Percentiles rank a stretch among this genome's conserved stretches.
Evolutionary conservation across 2,329 filamentous ascomycete species (phyloP).

Genomic region (Keithomyces neogunnii): DNA sequence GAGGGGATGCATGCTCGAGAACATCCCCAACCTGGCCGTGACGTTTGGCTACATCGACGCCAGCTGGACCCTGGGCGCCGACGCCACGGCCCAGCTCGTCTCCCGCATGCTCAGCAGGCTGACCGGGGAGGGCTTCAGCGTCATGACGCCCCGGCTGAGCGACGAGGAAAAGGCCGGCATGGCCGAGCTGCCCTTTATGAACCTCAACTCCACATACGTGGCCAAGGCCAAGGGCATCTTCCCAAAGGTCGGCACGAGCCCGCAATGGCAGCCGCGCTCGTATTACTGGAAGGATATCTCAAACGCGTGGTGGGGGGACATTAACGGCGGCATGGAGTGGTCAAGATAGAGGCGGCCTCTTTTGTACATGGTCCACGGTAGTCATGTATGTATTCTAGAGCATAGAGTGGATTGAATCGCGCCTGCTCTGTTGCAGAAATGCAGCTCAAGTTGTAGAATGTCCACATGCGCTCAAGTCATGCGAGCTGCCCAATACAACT

Average conservation of each 20-base stretch:
- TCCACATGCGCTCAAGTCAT: too few species aligned
- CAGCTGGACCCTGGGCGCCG: conserved; percentile 54
- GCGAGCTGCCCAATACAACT: too few species aligned
- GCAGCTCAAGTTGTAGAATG: too few species aligned
- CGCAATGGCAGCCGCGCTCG: conserved; percentile 5
- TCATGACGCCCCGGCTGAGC: conserved; percentile 1
- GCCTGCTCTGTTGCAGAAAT: too few species aligned
- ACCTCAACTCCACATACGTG: conserved; percentile 6
- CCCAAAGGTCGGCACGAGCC: conserved; percentile 2
- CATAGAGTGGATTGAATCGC: too few species aligned
- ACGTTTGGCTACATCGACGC: conserved; percentile 52
- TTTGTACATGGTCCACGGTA: too few species aligned
- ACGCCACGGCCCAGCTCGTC: conserved; percentile 20
- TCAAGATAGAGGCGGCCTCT: background rate
- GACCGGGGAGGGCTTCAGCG: background rate
- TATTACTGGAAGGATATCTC: conserved; percentile 8
- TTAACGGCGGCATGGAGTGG: conserved; percentile 3
- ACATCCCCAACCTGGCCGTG: conserved; percentile 51
- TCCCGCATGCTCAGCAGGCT: conserved; percentile 1
- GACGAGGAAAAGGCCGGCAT: conserved; percentile 2
- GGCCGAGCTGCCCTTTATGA: conserved; percentile 4
- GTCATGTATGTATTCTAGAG: too few species aligned
- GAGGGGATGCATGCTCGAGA: conserved; percentile 53
- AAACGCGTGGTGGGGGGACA: conserved; percentile 5
- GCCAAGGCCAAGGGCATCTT: background rate